phyloP scores from a whole-genome alignment of 306 rosid species.

The Vigna unguiculata region DNA sequence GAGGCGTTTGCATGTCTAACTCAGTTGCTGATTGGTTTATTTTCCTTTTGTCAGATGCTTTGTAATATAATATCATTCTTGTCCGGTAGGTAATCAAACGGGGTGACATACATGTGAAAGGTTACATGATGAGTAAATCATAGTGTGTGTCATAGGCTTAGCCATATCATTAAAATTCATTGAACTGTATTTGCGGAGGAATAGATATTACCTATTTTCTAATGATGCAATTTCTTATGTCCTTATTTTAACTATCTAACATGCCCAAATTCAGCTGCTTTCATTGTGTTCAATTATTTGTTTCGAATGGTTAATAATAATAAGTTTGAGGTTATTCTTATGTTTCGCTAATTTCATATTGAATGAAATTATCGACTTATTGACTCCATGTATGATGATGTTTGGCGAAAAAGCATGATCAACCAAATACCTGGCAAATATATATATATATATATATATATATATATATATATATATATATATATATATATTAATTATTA shows the following conservation, averaged over 20 bases:
- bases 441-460: too few species aligned
- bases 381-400: too few species aligned
- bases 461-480: too few species aligned
- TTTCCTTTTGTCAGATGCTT: conserved; percentile 39
- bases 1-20: conserved; percentile 57
- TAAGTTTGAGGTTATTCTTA: too few species aligned
- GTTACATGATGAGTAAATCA: conserved; percentile 32
- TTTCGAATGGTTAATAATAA: too few species aligned
- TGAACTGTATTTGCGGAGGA: conserved; percentile 28
- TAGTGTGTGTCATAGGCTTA: conserved; percentile 38
- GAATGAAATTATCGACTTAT: background rate
- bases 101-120: conserved; percentile 31
- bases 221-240: background rate
- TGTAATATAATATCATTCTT: conserved; percentile 44
- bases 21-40: conserved; percentile 55
- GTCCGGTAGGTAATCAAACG: conserved; percentile 29
- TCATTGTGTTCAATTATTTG: too few species aligned
- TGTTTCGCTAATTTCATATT: too few species aligned
- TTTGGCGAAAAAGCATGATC: too few species aligned
- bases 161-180: conserved; percentile 33
- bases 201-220: background rate
- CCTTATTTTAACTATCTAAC: background rate
- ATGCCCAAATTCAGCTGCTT: too few species aligned
- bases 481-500: too few species aligned
- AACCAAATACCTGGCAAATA: too few species aligned